Evolutionary conservation across 176 grass and related monocot genomes (phyloP).

Genomic region (Luzula sylvatica): DNA sequence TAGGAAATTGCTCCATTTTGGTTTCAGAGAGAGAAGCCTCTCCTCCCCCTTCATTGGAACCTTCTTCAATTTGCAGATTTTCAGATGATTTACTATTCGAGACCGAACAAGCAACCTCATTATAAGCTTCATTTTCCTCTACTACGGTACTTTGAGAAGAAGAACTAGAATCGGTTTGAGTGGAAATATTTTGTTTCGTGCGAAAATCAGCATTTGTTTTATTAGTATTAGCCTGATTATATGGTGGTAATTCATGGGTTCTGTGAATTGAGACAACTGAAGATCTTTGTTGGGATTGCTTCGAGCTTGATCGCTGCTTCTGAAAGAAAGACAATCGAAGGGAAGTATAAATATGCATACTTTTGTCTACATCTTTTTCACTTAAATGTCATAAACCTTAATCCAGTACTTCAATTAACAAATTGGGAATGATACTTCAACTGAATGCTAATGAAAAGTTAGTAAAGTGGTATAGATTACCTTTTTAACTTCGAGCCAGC

Average conservation of each 20-base stretch:
- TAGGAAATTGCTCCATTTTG: slow-evolving; percentile 34
- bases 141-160: slow-evolving; percentile 13
- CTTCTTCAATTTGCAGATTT: slow-evolving; percentile 26
- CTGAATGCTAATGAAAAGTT: neutral
- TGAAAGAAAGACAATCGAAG: slow-evolving; percentile 20
- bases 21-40: slow-evolving; percentile 2
- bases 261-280: slow-evolving; percentile 34
- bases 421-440: neutral
- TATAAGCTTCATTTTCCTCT: slow-evolving; percentile 20
- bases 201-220: slow-evolving; percentile 29
- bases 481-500: slow-evolving; percentile 96
- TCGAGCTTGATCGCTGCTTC: slow-evolving; percentile 64
- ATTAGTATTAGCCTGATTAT: slow-evolving; percentile 19
- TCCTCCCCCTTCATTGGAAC: neutral
- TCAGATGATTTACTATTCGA: slow-evolving; percentile 18
- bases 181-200: slow-evolving; percentile 22
- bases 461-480: slow-evolving; percentile 18
- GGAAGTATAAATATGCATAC: neutral
- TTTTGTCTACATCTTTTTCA: neutral
- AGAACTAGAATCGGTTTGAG: slow-evolving; percentile 12
- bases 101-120: slow-evolving; percentile 19
- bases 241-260: slow-evolving; percentile 16
- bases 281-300: slow-evolving; percentile 50
- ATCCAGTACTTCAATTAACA: neutral
- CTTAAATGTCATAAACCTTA: neutral